Base-by-base conservation (phyloP, 2,329 filamentous ascomycete species). In the Aspergillus hiratsukae region DNA sequence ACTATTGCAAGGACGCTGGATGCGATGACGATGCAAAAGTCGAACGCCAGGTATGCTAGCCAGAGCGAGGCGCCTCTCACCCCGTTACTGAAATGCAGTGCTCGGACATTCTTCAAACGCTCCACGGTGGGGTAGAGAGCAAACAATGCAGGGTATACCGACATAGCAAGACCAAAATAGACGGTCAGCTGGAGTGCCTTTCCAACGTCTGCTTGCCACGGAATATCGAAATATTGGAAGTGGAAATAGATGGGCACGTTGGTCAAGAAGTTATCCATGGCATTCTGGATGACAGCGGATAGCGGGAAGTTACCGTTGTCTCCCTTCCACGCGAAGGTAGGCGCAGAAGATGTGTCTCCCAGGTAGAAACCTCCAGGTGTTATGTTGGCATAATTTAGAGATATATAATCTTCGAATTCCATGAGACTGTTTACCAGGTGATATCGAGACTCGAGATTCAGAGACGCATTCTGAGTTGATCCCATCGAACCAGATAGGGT, bases 51-150 rank as follows among this genome's bases (percentile, higher is more conserved):
- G 68, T 97, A 95, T 1, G 92, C 90, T 4, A 90, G 74, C 92
- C 93, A 97, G 1, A 97, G 78, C 0, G 91, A 90, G 8, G 89
- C 78, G 0, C 89, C 87, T 11, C 89, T 82, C 28, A 96, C 91
- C 49, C 92, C 92, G 67, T 96, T 97, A 53, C 90, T 95, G 74
- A 96, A 97, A 72, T 97, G 88, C 29, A 97, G 78, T 17, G 89
- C 88, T 52, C 92, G 84, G 25, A 97, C 90, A 61, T 91, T 88
- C 51, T 86, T 80, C 10, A 91, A 78, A 27, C 91, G 83, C 72
- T 97, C 92, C 28, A 89, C 79, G n/a, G 90, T 96, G 0, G 91
- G 90, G 67, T 97, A 97, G 4, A 97, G 78, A 0, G 89, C 84
- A 65, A 96, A 95, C 78, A 97, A 92, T 14, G 88, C 90, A 0